These are phyloP conservation scores for Papiliotrema fonsecae DNA, from an alignment of 1,284 basidiomycete genomes.

Conservation along the genomic window DNA sequence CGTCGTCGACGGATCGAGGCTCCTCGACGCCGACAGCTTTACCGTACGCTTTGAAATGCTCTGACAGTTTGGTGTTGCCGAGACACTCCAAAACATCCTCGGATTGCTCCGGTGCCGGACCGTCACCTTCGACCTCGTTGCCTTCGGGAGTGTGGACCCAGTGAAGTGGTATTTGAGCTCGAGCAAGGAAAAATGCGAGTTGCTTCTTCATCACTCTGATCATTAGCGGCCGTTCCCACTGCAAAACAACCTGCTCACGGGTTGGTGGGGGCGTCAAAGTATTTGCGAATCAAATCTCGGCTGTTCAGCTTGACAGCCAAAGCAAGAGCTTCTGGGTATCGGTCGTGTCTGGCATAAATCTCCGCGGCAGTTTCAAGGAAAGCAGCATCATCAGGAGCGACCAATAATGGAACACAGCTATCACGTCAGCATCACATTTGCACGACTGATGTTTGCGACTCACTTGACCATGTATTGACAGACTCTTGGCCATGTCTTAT, in stretches of 20 bases:
- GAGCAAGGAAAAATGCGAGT: constrained; percentile 87
- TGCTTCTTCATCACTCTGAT: constrained; percentile 85
- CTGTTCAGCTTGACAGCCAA: constrained; percentile 85
- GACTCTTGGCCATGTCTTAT: constrained; percentile 77
- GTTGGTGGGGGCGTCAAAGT: constrained; percentile 82
- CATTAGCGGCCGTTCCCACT: background rate
- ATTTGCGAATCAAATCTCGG: constrained; percentile 67
- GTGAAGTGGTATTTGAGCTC: constrained; percentile 84
- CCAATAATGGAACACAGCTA: constrained; percentile 85
- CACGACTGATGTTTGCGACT: constrained; percentile 30
- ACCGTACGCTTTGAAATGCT: constrained; percentile 84
- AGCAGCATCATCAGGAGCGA: constrained; percentile 85
- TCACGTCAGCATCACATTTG: constrained; percentile 6
- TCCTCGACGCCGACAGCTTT: constrained; percentile 91
- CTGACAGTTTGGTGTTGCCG: constrained; percentile 76
- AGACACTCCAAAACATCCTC: constrained; percentile 80
- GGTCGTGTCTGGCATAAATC: constrained; percentile 83
- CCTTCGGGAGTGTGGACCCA: constrained; percentile 65
- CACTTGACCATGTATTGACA: constrained; percentile 96
- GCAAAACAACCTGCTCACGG: constrained; percentile 54
- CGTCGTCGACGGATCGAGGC: constrained; percentile 88
- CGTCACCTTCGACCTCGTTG: constrained; percentile 54
- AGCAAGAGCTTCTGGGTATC: constrained; percentile 86
- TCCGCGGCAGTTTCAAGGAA: constrained; percentile 87
- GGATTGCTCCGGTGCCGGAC: constrained; percentile 59